Base-by-base conservation (phyloP, 371 early-diverging fungal genomes). In the Apophysomyces trapeziformis region DNA sequence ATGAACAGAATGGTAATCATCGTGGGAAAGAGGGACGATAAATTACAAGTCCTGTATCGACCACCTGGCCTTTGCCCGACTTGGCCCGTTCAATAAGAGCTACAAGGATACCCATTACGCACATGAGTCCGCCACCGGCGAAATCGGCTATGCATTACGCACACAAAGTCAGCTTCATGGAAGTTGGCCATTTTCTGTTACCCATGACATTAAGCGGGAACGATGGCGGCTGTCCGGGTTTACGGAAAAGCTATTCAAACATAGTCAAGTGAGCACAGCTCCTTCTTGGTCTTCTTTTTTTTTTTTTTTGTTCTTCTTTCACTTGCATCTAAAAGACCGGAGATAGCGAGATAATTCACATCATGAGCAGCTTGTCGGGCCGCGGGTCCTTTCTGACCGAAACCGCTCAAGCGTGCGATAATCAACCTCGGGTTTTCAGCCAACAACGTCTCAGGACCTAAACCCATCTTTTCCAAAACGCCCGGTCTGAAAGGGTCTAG, bases 401-500 rank as follows among this genome's bases (percentile, higher is more conserved):
- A 93, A 4, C 93, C 93, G 16, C 89, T 90, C 61, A 92, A 67
- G 12, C 91, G 72, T 5, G 89, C 92, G 78, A 85, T 83, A 64
- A 93, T 80, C 57, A 90, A 67, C 4, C 82, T 58, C 4, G 89
- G 87, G 71, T 92, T 91, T 21, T 70, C 50, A 21, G 76, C 74
- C 18, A 85, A 58, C 14, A 90, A 61, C 5, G 77, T 77, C 5
- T 88, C 84, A 38, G 93, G 93, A 5, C 89, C 91, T 57, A 93
- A 73, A 4, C 89, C 90, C 38, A 93, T 67, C 18, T 79, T 75
- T 60, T 93, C 93, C 79, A 92, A 76, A 13, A 92, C 88, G 35
- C 93, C 93, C 7, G 93, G 91, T 4, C 93, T 82, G 72, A 87
- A 93, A 26, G 93, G 91, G 62, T 93, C 93, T n/a, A 93, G 67